Evolutionary conservation across 139 green algal species (phyloP).

Genomic region (Coelastrella sp.): DNA sequence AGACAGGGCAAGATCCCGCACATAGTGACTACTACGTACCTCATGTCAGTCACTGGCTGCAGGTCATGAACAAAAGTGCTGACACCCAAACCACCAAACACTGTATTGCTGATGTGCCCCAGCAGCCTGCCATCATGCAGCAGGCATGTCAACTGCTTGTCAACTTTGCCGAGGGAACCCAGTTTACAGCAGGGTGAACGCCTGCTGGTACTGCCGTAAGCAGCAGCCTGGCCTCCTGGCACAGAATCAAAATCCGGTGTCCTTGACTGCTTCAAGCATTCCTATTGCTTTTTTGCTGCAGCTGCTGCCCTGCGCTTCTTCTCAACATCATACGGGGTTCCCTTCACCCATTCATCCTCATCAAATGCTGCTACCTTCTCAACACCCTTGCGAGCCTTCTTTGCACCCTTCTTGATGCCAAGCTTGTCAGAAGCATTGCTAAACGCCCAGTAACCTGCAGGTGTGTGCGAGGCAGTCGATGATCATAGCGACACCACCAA

Average conservation of each 20-base stretch:
- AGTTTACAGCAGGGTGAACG: not conserved
- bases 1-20: no score
- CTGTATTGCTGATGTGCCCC: no score
- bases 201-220: not conserved
- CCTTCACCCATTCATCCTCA: constrained; percentile 80
- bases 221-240: not conserved
- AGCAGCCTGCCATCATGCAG: no score
- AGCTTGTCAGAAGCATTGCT: constrained; percentile 44
- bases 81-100: no score
- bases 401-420: constrained; percentile 47
- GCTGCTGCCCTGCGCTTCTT: constrained; percentile 45
- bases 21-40: no score
- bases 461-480: no score
- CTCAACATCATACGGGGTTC: constrained; percentile 64
- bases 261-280: not conserved
- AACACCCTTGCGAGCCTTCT: constrained; percentile 51
- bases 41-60: no score
- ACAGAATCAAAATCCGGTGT: not conserved
- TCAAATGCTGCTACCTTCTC: constrained; percentile 31
- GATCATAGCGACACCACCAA: no score
- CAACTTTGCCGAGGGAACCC: not conserved
- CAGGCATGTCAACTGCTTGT: no score
- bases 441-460: constrained; percentile 43
- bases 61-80: no score
- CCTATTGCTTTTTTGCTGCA: constrained; percentile 21